These are phyloP conservation scores for Fusarium transvaalense DNA, from an alignment of 2,329 filamentous ascomycete species.

Conservation along the genomic window DNA sequence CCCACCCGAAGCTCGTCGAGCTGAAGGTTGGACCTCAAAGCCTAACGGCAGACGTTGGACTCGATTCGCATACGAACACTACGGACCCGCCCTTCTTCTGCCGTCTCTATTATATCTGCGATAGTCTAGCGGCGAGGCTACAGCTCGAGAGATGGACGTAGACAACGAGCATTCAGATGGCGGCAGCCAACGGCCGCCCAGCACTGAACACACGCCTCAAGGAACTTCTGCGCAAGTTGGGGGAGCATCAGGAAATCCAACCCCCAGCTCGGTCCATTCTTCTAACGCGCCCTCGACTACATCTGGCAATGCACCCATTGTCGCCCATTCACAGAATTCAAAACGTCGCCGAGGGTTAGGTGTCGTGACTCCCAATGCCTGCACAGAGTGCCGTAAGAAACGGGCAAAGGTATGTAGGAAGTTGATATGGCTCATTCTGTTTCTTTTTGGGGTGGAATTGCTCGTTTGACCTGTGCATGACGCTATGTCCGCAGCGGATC, in stretches of 20 bases:
- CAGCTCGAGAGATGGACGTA: constrained; percentile 49
- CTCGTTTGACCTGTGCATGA: constrained; percentile 8
- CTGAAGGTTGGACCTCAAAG: constrained; percentile 32
- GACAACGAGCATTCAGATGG: constrained; percentile 50
- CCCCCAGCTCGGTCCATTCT: constrained; percentile 48
- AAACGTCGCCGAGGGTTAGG: constrained; percentile 68
- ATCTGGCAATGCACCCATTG: constrained; percentile 40
- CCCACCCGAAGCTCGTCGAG: constrained; percentile 32
- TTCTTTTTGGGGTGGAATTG: neutral
- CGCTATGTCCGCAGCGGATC: neutral
- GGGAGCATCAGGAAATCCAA: constrained; percentile 48
- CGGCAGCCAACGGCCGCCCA: constrained; percentile 50
- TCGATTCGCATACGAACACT: constrained; percentile 8
- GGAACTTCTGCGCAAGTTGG: constrained; percentile 38
- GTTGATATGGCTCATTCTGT: neutral
- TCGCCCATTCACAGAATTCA: constrained; percentile 52
- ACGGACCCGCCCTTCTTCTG: neutral
- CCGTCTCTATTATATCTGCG: constrained; percentile 3
- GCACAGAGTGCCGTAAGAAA: constrained; percentile 72
- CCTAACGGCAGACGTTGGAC: constrained; percentile 12
- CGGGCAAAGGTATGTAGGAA: constrained; percentile 65
- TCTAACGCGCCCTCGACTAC: constrained; percentile 46
- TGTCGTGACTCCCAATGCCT: constrained; percentile 70
- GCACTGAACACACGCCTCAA: constrained; percentile 54
- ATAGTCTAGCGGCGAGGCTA: constrained; percentile 22